Percentiles rank a stretch among this genome's conserved stretches.
Evolutionary conservation across 257 asterid species (phyloP).

Genomic region (Nicotiana obtusifolia): DNA sequence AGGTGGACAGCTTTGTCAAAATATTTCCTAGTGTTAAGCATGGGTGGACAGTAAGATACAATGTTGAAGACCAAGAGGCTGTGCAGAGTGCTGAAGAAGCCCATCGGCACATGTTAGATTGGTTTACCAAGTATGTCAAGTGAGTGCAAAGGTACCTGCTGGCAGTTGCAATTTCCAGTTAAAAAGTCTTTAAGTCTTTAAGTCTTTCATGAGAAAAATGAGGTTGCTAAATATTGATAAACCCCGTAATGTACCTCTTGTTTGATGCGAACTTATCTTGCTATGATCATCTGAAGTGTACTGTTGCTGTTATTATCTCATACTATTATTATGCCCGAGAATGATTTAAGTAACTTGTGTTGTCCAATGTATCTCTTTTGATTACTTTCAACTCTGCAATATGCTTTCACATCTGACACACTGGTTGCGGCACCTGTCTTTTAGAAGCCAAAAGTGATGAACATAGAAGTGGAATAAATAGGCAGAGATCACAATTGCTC

Average conservation of each 20-base stretch:
- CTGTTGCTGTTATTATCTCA: background rate
- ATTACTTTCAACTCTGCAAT: background rate
- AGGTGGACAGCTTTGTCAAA: conserved; percentile 46
- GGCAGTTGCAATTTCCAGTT: background rate
- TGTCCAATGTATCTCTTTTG: background rate
- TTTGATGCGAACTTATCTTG: background rate
- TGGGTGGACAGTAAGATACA: conserved; percentile 58
- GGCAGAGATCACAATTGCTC: background rate
- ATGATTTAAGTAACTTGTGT: background rate
- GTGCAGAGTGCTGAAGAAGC: conserved; percentile 54
- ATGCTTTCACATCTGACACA: background rate
- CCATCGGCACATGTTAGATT: conserved; percentile 35
- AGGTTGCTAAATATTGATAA: background rate
- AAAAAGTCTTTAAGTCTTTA: background rate
- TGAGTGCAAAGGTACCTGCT: conserved; percentile 6
- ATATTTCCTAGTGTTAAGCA: conserved; percentile 42
- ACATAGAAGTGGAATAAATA: background rate
- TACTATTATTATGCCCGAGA: background rate
- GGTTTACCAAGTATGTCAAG: conserved; percentile 42
- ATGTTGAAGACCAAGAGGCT: conserved; percentile 31
- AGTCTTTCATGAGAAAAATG: background rate
- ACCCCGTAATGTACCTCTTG: background rate
- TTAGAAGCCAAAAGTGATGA: background rate
- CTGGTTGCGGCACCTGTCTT: background rate
- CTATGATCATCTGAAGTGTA: background rate